These are phyloP conservation scores for Plasmodium malariae DNA, from an alignment of 169 alveolate species.

Conservation along the genomic window DNA sequence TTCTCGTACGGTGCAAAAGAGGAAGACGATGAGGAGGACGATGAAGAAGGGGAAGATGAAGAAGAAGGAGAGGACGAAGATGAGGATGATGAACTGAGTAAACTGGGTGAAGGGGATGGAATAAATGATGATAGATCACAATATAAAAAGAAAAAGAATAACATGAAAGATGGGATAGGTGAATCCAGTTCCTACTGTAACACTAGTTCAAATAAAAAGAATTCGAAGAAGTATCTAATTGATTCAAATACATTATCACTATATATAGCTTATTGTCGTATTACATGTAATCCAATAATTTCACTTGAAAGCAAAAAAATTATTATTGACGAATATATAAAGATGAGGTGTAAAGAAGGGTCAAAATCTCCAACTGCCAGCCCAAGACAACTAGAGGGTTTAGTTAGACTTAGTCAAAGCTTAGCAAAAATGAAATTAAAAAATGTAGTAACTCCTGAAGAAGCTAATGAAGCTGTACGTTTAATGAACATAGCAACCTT, in stretches of 20 bases:
- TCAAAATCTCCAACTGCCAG: conserved; percentile 94
- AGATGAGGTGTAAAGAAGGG: conserved; percentile 92
- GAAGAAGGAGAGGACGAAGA: conserved; percentile 32
- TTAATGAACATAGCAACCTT: conserved; percentile 98
- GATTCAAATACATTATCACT: conserved; percentile 85
- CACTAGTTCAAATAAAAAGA: conserved; percentile 20
- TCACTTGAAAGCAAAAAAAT: conserved; percentile 91
- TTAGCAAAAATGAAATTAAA: conserved; percentile 96
- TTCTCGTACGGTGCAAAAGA: conserved; percentile 81
- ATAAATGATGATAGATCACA: background rate
- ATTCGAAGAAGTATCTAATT: conserved; percentile 49
- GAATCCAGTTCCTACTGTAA: conserved; percentile 31
- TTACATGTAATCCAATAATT: conserved; percentile 92
- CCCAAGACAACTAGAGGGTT: conserved; percentile 97
- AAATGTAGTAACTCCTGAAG: conserved; percentile 90
- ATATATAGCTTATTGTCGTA: conserved; percentile 94
- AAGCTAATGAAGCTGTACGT: conserved; percentile 97
- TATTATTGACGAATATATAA: conserved; percentile 91
- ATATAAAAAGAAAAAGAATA: background rate
- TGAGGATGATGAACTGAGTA: conserved; percentile 18
- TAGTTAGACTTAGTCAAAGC: conserved; percentile 97
- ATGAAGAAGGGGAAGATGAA: conserved; percentile 60
- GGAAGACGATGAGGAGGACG: conserved; percentile 48
- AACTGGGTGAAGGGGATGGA: too few relatives aligned
- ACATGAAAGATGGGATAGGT: conserved; percentile 4